A percentile compares a stretch with the other conserved stretches of the same genome.
These are phyloP conservation scores for Colletotrichum musicola DNA, from an alignment of 2,329 filamentous ascomycete genomes.

Conservation along the genomic window DNA sequence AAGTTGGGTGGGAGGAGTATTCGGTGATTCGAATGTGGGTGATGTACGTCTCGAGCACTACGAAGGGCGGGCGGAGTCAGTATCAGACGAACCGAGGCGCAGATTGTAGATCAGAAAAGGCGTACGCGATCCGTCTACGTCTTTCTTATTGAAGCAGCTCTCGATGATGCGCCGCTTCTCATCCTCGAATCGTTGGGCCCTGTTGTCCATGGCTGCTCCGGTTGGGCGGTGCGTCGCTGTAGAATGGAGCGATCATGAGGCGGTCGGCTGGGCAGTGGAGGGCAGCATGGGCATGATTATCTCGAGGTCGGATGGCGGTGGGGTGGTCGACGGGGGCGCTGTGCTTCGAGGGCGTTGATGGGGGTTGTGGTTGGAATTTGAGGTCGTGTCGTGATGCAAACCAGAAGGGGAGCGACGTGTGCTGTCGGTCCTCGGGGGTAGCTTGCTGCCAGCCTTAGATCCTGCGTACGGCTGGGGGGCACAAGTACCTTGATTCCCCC, in stretches of 20 bases:
- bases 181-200: slow-evolving; percentile 92
- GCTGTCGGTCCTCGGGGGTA: slow-evolving; percentile 28
- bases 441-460: slow-evolving; percentile 36
- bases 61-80: slow-evolving; percentile 20
- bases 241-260: slow-evolving; percentile 35
- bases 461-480: slow-evolving; percentile 14
- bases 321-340: slow-evolving; percentile 5
- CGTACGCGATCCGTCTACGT: slow-evolving; percentile 87
- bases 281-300: slow-evolving; percentile 33
- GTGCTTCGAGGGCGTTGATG: slow-evolving; percentile 3
- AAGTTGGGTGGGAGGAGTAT: slow-evolving; percentile 84
- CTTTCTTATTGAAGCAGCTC: slow-evolving; percentile 92
- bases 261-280: slow-evolving; percentile 20
- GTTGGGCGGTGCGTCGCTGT: slow-evolving; percentile 35
- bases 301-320: slow-evolving; percentile 8
- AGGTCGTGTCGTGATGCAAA: slow-evolving; percentile 38
- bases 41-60: slow-evolving; percentile 94
- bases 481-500: slow-evolving; percentile 23
- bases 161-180: slow-evolving; percentile 96
- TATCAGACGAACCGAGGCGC: slow-evolving; percentile 1
- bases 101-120: slow-evolving; percentile 33
- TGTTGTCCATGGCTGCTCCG: slow-evolving; percentile 40
- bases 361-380: slow-evolving; percentile 26
- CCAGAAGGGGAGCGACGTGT: slow-evolving; percentile 34
- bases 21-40: slow-evolving; percentile 95